phyloP scores from a whole-genome alignment of 1,139 yeast genomes.

The Debaryomyces robertsiae region DNA sequence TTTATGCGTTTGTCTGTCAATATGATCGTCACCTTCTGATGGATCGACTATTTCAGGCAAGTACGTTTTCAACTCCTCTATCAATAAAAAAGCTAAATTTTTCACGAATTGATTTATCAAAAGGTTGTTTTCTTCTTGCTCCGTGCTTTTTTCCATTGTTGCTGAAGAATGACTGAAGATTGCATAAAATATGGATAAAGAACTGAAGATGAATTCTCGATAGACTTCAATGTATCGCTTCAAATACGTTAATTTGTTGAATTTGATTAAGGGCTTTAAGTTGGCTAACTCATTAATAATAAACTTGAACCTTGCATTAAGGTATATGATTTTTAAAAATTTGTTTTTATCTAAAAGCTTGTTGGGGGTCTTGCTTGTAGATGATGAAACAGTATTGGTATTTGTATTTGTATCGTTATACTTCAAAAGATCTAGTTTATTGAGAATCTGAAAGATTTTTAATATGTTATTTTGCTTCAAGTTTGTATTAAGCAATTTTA shows the following conservation, averaged over 20 bases:
- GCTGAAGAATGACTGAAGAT: slow-evolving; percentile 47
- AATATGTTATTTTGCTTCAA: slow-evolving; percentile 75
- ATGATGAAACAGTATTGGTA: slow-evolving; percentile 6
- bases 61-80: slow-evolving; percentile 29
- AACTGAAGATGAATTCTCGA: slow-evolving; percentile 77
- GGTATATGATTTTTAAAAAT: slow-evolving; percentile 48
- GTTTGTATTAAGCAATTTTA: slow-evolving; percentile 71
- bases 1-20: slow-evolving; percentile 45
- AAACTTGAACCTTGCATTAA: slow-evolving; percentile 61
- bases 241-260: slow-evolving; percentile 62
- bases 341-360: slow-evolving; percentile 22
- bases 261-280: slow-evolving; percentile 53
- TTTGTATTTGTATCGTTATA: slow-evolving; percentile 15
- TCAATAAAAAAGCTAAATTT: slow-evolving; percentile 32
- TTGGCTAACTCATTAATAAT: slow-evolving; percentile 61
- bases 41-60: slow-evolving; percentile 26
- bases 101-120: slow-evolving; percentile 38
- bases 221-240: slow-evolving; percentile 81
- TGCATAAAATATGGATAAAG: slow-evolving; percentile 66
- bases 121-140: slow-evolving; percentile 27
- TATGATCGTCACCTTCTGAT: slow-evolving; percentile 27
- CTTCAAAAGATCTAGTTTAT: slow-evolving; percentile 52
- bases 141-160: slow-evolving; percentile 13
- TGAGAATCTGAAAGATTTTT: slow-evolving; percentile 75
- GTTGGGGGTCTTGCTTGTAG: slow-evolving; percentile 4